Conservation (phyloP, 2,329 filamentous ascomycete species). For the Xylaria hypoxylon region DNA sequence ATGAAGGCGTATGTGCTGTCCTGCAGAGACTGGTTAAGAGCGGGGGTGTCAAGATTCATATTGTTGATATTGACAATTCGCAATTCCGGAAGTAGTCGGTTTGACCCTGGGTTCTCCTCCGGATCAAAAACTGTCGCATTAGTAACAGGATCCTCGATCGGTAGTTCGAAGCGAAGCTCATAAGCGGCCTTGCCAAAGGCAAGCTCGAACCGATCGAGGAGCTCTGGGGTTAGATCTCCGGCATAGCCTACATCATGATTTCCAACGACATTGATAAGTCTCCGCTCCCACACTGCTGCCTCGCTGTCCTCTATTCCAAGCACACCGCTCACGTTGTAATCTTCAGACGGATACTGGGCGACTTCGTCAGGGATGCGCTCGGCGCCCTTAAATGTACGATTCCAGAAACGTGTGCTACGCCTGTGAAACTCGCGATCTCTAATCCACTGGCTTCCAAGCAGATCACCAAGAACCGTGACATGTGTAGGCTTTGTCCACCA, state of each 20-base stretch:
- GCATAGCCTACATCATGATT: slow-evolving; percentile 98
- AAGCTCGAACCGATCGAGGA: slow-evolving; percentile 83
- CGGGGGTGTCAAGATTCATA: slow-evolving; percentile 92
- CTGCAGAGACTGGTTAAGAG: slow-evolving; percentile 74
- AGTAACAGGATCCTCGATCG: slow-evolving; percentile 55
- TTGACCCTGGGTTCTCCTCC: slow-evolving; percentile 58
- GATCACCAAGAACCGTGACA: slow-evolving; percentile 87
- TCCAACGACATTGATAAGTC: slow-evolving; percentile 89
- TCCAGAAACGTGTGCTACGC: slow-evolving; percentile 82
- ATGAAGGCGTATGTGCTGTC: slow-evolving; percentile 82
- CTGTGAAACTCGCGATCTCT: slow-evolving; percentile 82
- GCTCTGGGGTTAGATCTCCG: slow-evolving; percentile 83
- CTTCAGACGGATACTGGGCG: slow-evolving; percentile 60
- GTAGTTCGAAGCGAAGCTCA: slow-evolving; percentile 79
- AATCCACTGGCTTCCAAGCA: slow-evolving; percentile 97
- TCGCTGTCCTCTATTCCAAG: slow-evolving; percentile 61
- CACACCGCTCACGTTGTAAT: slow-evolving; percentile 64
- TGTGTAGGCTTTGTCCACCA: slow-evolving; percentile 92
- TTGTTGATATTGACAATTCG: slow-evolving; percentile 89
- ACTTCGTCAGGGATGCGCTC: slow-evolving; percentile 71
- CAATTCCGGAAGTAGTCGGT: slow-evolving; percentile 72
- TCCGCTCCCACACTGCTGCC: slow-evolving; percentile 72
- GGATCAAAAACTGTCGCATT: slow-evolving; percentile 58
- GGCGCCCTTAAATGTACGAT: slow-evolving; percentile 77
- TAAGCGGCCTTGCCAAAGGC: slow-evolving; percentile 92